Base-by-base conservation (phyloP, 2,329 filamentous ascomycete species). In the Fusarium equiseti region DNA sequence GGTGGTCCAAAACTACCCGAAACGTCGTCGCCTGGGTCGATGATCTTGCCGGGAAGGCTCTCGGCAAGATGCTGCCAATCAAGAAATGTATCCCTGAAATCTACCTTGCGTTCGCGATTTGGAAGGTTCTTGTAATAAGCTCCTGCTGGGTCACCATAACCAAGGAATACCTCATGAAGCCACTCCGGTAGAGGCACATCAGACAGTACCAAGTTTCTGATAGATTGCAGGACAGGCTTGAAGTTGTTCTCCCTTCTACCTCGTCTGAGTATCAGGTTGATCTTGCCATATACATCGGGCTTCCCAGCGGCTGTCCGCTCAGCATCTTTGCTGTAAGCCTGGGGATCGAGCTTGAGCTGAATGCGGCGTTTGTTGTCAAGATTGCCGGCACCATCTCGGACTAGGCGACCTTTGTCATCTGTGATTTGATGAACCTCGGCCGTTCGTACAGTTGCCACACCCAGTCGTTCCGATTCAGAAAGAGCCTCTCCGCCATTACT, bases 91-190 rank as follows among this genome's bases (percentile, higher is more conserved):
- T 99, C 97, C 59, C 94, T 88, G 78, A 94, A 98, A 79, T 99
- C 94, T 56, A 99, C 84, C 59, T 88, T 92, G 75, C 90, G 89
- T 69, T 97, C 85, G 63, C 90, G 88, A 78, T 94, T 96, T 3
- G 92, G 83, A 18, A 99, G 83, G 53, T 94, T 91, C 69, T 92
- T 94, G 82, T 97, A 97, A 24, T 90, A 92, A 35, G 96, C 96
- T 63, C 92, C 91, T 31, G 93, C 88, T 62, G 96, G 95, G 79
- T 99, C 95, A 49, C 96, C 96, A 79, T 97, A 98, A 5, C 96
- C 96, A n/a, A 99, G 84, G 79, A 98, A 99, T 12, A 98, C 95
- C 73, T 98, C 96, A 76, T 97, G 94, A 45, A 99, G 85, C 96
- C 96, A 99, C 4, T 91, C 88, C 16, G 96, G 94, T 57, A 98